Percentiles rank a stretch among this genome's conserved stretches.
These are phyloP conservation scores for Coniochaeta pulveracea DNA, from an alignment of 2,329 filamentous ascomycete genomes.

Conservation along the genomic window DNA sequence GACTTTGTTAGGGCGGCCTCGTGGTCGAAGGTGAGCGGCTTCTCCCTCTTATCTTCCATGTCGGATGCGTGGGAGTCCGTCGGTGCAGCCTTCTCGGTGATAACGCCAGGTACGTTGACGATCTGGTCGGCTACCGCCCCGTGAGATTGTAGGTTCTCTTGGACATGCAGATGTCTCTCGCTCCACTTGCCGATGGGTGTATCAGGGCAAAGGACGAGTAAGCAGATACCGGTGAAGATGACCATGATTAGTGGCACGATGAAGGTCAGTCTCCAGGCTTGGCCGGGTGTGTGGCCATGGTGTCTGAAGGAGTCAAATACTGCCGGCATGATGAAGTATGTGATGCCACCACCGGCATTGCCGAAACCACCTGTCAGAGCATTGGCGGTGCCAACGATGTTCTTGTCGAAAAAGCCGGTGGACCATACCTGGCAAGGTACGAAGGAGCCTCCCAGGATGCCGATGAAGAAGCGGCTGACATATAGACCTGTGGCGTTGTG, in stretches of 20 bases:
- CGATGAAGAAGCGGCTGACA: conserved; percentile 66
- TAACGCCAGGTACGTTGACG: conserved; percentile 37
- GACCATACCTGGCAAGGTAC: conserved; percentile 89
- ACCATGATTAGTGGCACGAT: conserved; percentile 74
- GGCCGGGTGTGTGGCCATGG: conserved; percentile 47
- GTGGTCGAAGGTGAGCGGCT: conserved; percentile 21
- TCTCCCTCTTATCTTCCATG: conserved; percentile 20
- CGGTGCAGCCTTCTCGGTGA: conserved; percentile 28
- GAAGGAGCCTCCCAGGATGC: conserved; percentile 67
- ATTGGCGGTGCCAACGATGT: conserved; percentile 81
- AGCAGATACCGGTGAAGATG: conserved; percentile 49
- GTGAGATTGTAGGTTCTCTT: conserved; percentile 39
- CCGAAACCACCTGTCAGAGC: conserved; percentile 76
- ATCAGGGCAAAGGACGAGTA: conserved; percentile 67
- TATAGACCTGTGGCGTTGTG: conserved; percentile 58
- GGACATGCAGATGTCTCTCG: conserved; percentile 50
- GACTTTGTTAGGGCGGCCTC: conserved; percentile 34
- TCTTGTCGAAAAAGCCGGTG: conserved; percentile 88
- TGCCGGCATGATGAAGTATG: conserved; percentile 88
- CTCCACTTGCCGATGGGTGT: conserved; percentile 76
- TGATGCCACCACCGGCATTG: conserved; percentile 81
- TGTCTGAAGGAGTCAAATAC: conserved; percentile 67
- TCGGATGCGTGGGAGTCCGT: conserved; percentile 17
- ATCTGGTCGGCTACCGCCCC: conserved; percentile 27
- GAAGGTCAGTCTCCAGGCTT: conserved; percentile 78